Evolutionary conservation across 805 yeast genomes (phyloP), one percentile per base, ranked within the genome.

Genomic region (Barnettozyma californica): DNA sequence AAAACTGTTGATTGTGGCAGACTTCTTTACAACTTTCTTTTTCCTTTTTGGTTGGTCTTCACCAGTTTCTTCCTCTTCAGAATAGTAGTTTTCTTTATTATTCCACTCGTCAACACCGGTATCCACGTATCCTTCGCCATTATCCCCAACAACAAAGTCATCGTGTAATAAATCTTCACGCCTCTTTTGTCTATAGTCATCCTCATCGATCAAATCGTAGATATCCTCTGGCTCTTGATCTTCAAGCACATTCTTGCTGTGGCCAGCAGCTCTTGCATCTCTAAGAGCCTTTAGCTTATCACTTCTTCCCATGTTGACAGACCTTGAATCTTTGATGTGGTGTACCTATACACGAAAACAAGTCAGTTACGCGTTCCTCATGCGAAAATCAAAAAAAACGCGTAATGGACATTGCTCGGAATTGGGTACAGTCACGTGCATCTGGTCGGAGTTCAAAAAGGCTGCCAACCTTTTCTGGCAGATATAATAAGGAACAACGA

Each of bases 81-180:
- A 76, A 58, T 77, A 78, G 45, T 73, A 68, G 34, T 52, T 44
- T 39, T 75, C 77, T 46, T 73, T 70, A 47, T 71, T 62, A 31
- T 71, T 66, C 91, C 95, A 89, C 51, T 89, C 96, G 58, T 92
- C 95, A 8, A 76, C 87, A 49, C 99, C 99, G 39, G 86, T 86
- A 58, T 94, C 98, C 1, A 89, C 91, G 61, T 92, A 92, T 0
- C 97, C 98, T 54, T 84, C 85, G 27, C 97, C 97, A 56, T 86
- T 82, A 64, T 92, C 98, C 63, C 90, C 97, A 2, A 89, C 95
- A 34, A 92, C 94, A 63, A 92, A 92, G 64, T 92, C 97, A 60
- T 92, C 97, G 52, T 86, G 83, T 65, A 89, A 74, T 43, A 94
- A 72, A 50, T 90, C 87, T 50, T 85, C 80, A 58, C 95, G 79